A percentile compares a stretch with the other conserved stretches of the same genome.
Conservation (phyloP, 768 basidiomycete species). For the Hygrocybe coccinea region DNA sequence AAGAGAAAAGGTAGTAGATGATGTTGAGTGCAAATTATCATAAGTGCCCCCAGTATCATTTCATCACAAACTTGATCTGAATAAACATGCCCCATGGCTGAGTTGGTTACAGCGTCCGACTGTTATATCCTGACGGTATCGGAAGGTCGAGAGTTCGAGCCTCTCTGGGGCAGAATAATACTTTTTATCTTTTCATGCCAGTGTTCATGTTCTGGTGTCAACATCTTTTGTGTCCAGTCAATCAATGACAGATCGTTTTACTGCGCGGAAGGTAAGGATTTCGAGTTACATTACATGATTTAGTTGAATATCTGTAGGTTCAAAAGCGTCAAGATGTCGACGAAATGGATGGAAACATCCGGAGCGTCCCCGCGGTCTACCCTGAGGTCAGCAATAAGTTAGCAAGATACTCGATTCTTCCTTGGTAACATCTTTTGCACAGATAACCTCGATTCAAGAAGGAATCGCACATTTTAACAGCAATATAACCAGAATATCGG, state of each 20-base stretch:
- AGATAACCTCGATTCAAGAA: slow-evolving; percentile 81
- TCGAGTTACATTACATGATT: no score
- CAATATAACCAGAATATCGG: slow-evolving; percentile 63
- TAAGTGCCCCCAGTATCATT: background rate
- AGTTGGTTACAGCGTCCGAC: slow-evolving; percentile 17
- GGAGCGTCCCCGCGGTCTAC: no score
- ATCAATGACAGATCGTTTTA: no score
- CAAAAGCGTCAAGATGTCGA: no score
- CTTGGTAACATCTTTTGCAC: no score
- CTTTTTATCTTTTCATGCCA: background rate
- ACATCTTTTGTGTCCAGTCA: no score
- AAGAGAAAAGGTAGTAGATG: slow-evolving; percentile 48
- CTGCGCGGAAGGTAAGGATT: no score
- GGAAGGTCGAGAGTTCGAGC: slow-evolving; percentile 17
- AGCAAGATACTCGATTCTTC: no score
- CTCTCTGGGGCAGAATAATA: slow-evolving; percentile 9
- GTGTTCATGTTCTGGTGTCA: no score
- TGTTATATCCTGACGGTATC: slow-evolving; percentile 9
- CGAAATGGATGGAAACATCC: no score
- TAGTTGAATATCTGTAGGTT: no score
- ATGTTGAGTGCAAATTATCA: slow-evolving; percentile 21
- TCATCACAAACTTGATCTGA: background rate
- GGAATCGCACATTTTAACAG: slow-evolving; percentile 58
- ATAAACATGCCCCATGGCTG: slow-evolving; percentile 13
- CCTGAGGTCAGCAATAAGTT: no score